Evolutionary conservation across 495 filamentous ascomycete genomes (phyloP).

Genomic region (Penicillium paradoxum): DNA sequence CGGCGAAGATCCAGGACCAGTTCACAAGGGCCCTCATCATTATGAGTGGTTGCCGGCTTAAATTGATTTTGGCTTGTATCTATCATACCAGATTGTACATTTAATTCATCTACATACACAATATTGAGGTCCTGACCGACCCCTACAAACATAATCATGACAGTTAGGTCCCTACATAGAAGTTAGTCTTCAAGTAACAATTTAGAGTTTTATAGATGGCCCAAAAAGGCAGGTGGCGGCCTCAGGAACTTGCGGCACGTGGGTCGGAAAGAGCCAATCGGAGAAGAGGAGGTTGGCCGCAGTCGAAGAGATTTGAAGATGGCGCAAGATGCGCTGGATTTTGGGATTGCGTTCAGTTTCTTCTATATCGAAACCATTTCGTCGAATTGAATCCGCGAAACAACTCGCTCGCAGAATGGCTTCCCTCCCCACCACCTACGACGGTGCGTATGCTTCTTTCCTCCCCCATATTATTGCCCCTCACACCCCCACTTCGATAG

Average conservation of each 20-base stretch:
- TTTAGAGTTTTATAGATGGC: background rate
- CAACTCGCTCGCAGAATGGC: constrained; percentile 48
- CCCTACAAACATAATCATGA: too few relatives aligned
- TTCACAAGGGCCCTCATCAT: constrained; percentile 39
- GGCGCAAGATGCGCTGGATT: constrained; percentile 16
- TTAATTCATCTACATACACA: background rate
- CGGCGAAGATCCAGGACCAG: constrained; percentile 40
- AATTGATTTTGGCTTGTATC: background rate
- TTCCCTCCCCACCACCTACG: constrained; percentile 51
- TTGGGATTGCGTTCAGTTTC: constrained; percentile 21
- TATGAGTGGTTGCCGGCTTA: constrained; percentile 39
- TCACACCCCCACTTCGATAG: constrained; percentile 14
- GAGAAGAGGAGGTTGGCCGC: constrained; percentile 10
- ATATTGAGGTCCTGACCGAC: background rate
- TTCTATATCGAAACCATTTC: constrained; percentile 28
- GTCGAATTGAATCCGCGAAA: constrained; percentile 32
- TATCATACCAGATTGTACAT: background rate
- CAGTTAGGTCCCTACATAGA: too few relatives aligned
- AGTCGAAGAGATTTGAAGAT: constrained; percentile 12
- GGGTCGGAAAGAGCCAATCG: constrained; percentile 17
- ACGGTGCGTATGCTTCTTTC: constrained; percentile 34
- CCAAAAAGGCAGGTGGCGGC: constrained; percentile 8
- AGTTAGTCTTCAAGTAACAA: background rate
- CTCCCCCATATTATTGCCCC: constrained; percentile 8
- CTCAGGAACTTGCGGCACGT: constrained; percentile 14